Percentiles rank a stretch among this genome's conserved stretches.
These are phyloP conservation scores for Nitzschia inconspicua DNA, from an alignment of 108 stramenopile genomes.

Conservation along the genomic window DNA sequence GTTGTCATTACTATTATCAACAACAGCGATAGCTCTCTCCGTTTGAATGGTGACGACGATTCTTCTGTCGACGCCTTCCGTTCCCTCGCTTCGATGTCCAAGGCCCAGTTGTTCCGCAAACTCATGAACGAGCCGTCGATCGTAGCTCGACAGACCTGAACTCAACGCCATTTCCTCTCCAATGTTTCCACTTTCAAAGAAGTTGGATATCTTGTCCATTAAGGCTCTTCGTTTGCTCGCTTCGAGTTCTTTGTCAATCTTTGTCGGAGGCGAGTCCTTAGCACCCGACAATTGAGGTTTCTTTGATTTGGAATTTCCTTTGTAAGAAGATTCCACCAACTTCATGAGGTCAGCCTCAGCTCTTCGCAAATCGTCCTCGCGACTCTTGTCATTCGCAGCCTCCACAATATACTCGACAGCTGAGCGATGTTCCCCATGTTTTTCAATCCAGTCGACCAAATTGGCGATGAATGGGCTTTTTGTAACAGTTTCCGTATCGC, in stretches of 20 bases:
- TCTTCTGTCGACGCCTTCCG: conserved; percentile 36
- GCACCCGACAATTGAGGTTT: not conserved
- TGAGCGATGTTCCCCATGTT: conserved; percentile 70
- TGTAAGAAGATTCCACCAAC: conserved; percentile 9
- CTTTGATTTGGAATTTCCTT: conserved; percentile 5
- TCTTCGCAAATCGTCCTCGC: conserved; percentile 29
- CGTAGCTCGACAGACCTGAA: conserved; percentile 39
- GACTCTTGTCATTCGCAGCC: conserved; percentile 1
- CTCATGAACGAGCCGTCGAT: conserved; percentile 53
- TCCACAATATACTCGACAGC: conserved; percentile 49
- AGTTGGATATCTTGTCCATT: conserved; percentile 44
- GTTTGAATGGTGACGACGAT: conserved; percentile 40
- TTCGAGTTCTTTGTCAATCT: not conserved
- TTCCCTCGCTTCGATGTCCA: conserved; percentile 46
- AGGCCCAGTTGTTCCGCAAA: conserved; percentile 58
- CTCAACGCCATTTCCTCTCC: conserved; percentile 51
- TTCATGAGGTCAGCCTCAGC: conserved; percentile 33
- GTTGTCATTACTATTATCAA: not conserved
- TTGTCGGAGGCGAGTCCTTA: not conserved
- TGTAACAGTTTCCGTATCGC: conserved; percentile 84
- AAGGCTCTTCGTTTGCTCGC: conserved; percentile 30
- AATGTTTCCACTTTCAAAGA: conserved; percentile 34
- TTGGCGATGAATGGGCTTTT: conserved; percentile 63
- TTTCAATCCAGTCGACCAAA: conserved; percentile 73
- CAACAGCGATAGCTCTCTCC: not conserved